A percentile compares a stretch with the other conserved stretches of the same genome.
Evolutionary conservation across 371 early-diverging fungal species (phyloP).

Genomic region (Basidiobolus meristosporus): DNA sequence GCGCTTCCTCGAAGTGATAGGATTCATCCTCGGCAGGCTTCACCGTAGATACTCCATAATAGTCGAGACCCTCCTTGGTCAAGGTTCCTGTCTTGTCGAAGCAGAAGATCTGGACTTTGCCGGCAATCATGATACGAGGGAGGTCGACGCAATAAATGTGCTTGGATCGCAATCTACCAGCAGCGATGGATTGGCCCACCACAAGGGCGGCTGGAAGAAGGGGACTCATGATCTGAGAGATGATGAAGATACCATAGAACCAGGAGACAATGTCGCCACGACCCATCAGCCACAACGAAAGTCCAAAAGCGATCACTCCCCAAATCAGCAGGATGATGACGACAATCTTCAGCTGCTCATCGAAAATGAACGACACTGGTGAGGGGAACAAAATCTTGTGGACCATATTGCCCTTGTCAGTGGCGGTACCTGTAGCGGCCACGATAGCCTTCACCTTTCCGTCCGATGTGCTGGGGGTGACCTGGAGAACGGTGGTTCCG

Average conservation of each 20-base stretch:
- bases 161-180: slow-evolving; percentile 32
- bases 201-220: slow-evolving; percentile 65
- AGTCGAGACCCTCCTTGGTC: slow-evolving; percentile 16
- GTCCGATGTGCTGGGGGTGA: neutral
- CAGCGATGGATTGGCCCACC: slow-evolving; percentile 72
- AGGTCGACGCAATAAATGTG: slow-evolving; percentile 55
- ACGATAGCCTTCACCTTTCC: slow-evolving; percentile 27
- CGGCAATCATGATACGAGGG: slow-evolving; percentile 44
- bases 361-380: slow-evolving; percentile 46
- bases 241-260: slow-evolving; percentile 50
- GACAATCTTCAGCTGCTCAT: slow-evolving; percentile 50
- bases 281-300: slow-evolving; percentile 35
- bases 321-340: slow-evolving; percentile 31
- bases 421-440: slow-evolving; percentile 48
- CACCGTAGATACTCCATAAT: neutral
- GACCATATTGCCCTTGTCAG: slow-evolving; percentile 63
- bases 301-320: slow-evolving; percentile 28
- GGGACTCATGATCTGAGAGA: slow-evolving; percentile 43
- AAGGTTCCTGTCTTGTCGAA: slow-evolving; percentile 81
- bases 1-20: neutral
- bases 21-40: neutral
- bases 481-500: slow-evolving; percentile 20
- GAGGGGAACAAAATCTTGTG: slow-evolving; percentile 57
- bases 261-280: slow-evolving; percentile 27
- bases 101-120: slow-evolving; percentile 68